Evolutionary conservation across 225 moss, liverwort and hornwort species (phyloP).

Genomic region (Marchantia polymorpha): DNA sequence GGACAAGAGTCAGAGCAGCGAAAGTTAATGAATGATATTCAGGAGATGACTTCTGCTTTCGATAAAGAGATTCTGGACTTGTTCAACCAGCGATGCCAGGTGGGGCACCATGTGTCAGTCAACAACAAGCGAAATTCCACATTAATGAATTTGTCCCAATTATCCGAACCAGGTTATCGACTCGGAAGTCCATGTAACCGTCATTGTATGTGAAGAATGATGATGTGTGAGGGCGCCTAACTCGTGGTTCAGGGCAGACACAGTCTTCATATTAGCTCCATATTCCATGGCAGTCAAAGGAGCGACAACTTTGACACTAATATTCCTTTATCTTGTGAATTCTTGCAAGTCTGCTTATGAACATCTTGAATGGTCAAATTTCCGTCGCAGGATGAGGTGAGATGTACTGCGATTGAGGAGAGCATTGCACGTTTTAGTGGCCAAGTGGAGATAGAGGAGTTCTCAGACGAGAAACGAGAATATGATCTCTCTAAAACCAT

Average conservation of each 20-base stretch:
- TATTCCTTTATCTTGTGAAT: too few relatives aligned
- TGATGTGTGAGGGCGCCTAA: too few relatives aligned
- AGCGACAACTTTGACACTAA: too few relatives aligned
- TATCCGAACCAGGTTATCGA: neutral
- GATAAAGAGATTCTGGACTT: slow-evolving; percentile 57
- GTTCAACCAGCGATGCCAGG: slow-evolving; percentile 64
- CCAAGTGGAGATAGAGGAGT: slow-evolving; percentile 67
- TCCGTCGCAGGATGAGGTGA: slow-evolving; percentile 57
- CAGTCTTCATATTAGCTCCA: too few relatives aligned
- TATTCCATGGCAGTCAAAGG: too few relatives aligned
- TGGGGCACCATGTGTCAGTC: slow-evolving; percentile 20
- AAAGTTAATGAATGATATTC: slow-evolving; percentile 53
- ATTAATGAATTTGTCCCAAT: neutral
- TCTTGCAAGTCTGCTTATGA: too few relatives aligned
- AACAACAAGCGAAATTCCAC: too few relatives aligned
- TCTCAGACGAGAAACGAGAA: slow-evolving; percentile 61
- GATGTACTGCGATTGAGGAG: slow-evolving; percentile 61
- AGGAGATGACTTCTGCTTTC: slow-evolving; percentile 60
- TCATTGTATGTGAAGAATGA: too few relatives aligned
- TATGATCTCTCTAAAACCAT: slow-evolving; percentile 55
- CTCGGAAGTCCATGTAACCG: neutral
- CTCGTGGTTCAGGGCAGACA: too few relatives aligned
- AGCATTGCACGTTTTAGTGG: slow-evolving; percentile 64
- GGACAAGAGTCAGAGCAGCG: slow-evolving; percentile 74
- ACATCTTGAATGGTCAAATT: neutral